These are phyloP conservation scores for Trypanosoma boissoni DNA, from an alignment of 208 protist species.

Conservation along the genomic window DNA sequence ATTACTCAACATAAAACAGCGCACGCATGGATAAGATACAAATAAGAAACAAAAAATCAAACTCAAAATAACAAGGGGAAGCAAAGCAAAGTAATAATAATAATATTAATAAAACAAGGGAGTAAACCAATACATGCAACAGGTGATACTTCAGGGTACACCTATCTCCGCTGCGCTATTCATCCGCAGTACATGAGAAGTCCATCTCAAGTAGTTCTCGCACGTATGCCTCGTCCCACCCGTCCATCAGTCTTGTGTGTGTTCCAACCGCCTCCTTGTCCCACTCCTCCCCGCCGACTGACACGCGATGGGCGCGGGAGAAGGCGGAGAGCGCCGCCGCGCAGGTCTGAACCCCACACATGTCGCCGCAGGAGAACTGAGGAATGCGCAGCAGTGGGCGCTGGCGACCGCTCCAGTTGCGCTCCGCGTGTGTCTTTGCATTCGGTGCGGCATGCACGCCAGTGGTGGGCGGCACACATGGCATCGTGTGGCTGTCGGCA, in stretches of 20 bases:
- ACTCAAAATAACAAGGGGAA: too few relatives aligned
- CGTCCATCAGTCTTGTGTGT: constrained; percentile 25
- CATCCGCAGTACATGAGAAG: constrained; percentile 21
- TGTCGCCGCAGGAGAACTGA: constrained; percentile 15
- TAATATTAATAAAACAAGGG: neutral
- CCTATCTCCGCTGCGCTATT: neutral
- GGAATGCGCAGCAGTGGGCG: constrained; percentile 35
- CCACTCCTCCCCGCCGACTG: neutral
- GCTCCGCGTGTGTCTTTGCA: neutral
- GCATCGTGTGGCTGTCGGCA: too few relatives aligned
- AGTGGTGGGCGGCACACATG: too few relatives aligned
- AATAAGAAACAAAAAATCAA: too few relatives aligned
- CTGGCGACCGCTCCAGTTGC: constrained; percentile 16
- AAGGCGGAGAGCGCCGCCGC: constrained; percentile 26
- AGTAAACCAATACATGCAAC: too few relatives aligned
- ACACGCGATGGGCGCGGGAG: neutral
- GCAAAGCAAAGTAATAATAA: constrained; percentile 10
- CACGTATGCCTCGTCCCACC: constrained; percentile 35
- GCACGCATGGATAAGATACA: too few relatives aligned
- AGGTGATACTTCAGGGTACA: neutral
- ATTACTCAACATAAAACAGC: too few relatives aligned
- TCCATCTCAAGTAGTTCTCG: constrained; percentile 34
- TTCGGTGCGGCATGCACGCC: too few relatives aligned
- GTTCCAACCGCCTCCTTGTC: neutral
- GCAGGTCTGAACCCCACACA: constrained; percentile 23